Percentiles rank a stretch among this genome's conserved stretches.
phyloP scores from a whole-genome alignment of 257 asterid genomes.

The Phtheirospermum japonicum region DNA sequence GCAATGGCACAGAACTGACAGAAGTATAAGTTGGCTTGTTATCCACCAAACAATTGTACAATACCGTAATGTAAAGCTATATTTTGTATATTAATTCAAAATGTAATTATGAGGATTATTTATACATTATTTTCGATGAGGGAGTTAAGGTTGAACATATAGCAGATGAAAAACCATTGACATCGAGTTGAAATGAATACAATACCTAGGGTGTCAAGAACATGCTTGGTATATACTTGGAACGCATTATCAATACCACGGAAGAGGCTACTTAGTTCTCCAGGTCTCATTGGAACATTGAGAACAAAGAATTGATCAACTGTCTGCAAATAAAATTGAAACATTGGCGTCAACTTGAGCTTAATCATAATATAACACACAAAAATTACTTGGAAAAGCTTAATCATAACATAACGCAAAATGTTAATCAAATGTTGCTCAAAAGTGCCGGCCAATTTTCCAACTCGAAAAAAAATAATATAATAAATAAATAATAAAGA shows the following conservation, averaged over 20 bases:
- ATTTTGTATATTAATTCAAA: not conserved
- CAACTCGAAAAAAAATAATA: constrained; percentile 10
- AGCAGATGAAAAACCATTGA: constrained; percentile 25
- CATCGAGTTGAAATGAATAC: constrained; percentile 14
- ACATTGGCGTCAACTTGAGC: constrained; percentile 13
- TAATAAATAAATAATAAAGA: no score
- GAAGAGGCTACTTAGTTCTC: constrained; percentile 80
- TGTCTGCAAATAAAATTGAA: constrained; percentile 60
- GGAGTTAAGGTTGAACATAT: constrained; percentile 9
- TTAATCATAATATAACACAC: constrained; percentile 14
- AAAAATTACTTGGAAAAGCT: not conserved
- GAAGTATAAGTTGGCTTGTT: not conserved
- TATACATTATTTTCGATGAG: not conserved
- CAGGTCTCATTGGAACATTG: constrained; percentile 88
- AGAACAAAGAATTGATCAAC: constrained; percentile 95
- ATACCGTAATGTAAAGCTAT: not conserved
- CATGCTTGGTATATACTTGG: constrained; percentile 77
- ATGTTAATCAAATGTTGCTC: constrained; percentile 9
- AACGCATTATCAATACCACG: constrained; percentile 96
- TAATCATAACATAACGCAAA: constrained; percentile 11
- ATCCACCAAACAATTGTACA: not conserved
- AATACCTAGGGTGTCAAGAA: constrained; percentile 76
- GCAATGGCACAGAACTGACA: not conserved
- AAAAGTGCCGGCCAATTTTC: not conserved
- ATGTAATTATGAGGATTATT: not conserved